A percentile compares a stretch with the other conserved stretches of the same genome.
These are phyloP conservation scores for Vigna trinervia DNA, from an alignment of 306 rosid species.

Conservation along the genomic window DNA sequence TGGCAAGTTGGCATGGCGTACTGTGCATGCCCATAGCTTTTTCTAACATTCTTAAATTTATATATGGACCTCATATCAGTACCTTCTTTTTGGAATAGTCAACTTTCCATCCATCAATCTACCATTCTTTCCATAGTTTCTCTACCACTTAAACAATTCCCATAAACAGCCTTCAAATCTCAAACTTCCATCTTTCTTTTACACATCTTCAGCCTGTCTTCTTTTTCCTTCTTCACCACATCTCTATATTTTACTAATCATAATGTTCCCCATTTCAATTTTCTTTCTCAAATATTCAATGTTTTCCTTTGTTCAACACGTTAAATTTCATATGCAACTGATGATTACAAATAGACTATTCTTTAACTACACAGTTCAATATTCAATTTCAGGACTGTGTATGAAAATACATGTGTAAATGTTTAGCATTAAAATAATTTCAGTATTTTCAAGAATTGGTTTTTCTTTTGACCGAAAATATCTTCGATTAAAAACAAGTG, in stretches of 20 bases:
- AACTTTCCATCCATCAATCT: constrained; percentile 22
- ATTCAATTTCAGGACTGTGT: no score
- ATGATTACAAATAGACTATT: no score
- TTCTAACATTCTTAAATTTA: background rate
- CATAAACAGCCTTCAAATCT: background rate
- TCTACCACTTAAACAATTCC: background rate
- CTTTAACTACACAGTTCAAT: no score
- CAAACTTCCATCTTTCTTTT: background rate
- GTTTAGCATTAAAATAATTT: no score
- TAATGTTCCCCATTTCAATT: background rate
- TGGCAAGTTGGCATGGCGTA: constrained; percentile 45
- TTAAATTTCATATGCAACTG: no score
- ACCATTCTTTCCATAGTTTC: constrained; percentile 22
- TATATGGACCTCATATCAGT: background rate
- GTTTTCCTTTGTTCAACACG: background rate
- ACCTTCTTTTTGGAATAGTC: constrained; percentile 43
- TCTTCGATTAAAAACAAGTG: background rate
- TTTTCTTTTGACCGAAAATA: no score
- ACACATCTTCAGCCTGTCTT: background rate
- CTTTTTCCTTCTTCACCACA: background rate
- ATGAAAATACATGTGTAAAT: no score
- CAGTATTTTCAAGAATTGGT: no score
- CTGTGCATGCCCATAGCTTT: constrained; percentile 37
- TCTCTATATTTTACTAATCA: background rate
- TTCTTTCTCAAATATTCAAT: background rate